Evolutionary conservation across 169 alveolate species (phyloP).

Genomic region (Besnoitia besnoiti): DNA sequence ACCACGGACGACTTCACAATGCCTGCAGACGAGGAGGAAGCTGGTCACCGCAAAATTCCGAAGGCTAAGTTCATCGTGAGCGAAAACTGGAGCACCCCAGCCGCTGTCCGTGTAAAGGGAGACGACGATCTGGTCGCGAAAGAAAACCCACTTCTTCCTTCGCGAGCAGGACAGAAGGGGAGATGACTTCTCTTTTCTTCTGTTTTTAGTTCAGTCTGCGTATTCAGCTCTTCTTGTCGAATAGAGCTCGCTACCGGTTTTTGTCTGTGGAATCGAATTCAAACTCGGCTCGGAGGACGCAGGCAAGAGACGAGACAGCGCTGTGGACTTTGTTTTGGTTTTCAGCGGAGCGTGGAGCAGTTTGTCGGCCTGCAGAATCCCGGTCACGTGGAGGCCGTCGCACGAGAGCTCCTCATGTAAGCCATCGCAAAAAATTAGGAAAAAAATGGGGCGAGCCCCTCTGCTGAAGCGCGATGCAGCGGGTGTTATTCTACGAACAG

Average conservation of each 20-base stretch:
- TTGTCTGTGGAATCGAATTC: background rate
- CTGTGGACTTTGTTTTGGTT: background rate
- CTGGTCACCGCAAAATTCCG: background rate
- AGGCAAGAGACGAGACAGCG: background rate
- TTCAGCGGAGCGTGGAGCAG: constrained; percentile 33
- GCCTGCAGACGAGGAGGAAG: background rate
- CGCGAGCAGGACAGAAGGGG: too few species aligned
- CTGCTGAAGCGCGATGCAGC: too few species aligned
- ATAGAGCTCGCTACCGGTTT: background rate
- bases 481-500: too few species aligned
- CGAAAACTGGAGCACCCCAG: background rate
- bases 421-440: background rate
- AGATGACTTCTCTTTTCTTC: background rate
- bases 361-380: constrained; percentile 36
- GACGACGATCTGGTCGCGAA: too few species aligned
- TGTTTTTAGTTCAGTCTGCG: background rate
- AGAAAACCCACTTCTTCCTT: too few species aligned
- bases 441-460: too few species aligned
- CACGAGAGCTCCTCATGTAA: constrained; percentile 22
- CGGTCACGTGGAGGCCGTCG: constrained; percentile 26
- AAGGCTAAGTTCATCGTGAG: background rate
- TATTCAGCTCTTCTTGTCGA: background rate
- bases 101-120: background rate
- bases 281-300: background rate
- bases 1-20: constrained; percentile 20